Evolutionary conservation across 306 rosid species (phyloP).

Genomic region (Herpetospermum pedunculosum): DNA sequence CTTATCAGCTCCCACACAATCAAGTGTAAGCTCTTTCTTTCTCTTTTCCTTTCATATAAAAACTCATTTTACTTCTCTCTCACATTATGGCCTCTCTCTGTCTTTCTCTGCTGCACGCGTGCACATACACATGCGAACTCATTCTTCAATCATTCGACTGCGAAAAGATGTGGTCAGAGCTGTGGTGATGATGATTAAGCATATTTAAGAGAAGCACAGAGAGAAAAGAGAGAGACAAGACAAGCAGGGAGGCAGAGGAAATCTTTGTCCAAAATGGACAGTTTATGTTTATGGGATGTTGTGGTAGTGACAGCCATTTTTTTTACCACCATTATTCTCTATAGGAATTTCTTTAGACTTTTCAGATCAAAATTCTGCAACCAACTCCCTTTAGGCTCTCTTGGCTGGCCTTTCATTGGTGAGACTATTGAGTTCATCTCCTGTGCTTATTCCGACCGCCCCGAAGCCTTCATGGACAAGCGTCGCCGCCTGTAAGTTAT

Average conservation of each 20-base stretch:
- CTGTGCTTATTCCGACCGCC: slow-evolving; percentile 83
- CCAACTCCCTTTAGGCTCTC: slow-evolving; percentile 68
- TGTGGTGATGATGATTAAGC: slow-evolving; percentile 36
- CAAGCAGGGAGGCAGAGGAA: slow-evolving; percentile 15
- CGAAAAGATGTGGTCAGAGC: slow-evolving; percentile 21
- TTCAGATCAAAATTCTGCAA: slow-evolving; percentile 34
- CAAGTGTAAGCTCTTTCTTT: neutral
- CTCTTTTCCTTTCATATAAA: neutral
- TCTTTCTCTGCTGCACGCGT: slow-evolving; percentile 28
- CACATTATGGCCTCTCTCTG: slow-evolving; percentile 9
- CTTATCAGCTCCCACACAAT: slow-evolving; percentile 4
- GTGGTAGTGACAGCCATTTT: slow-evolving; percentile 26
- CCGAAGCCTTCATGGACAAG: slow-evolving; percentile 76
- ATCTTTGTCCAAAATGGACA: slow-evolving; percentile 41
- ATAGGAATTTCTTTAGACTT: slow-evolving; percentile 21
- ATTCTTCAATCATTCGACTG: slow-evolving; percentile 25
- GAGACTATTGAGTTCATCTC: slow-evolving; percentile 79
- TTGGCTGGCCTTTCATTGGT: slow-evolving; percentile 84
- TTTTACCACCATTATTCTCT: slow-evolving; percentile 33
- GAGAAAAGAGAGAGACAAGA: slow-evolving; percentile 15
- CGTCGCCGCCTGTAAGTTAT: slow-evolving; percentile 49
- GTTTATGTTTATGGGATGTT: slow-evolving; percentile 42
- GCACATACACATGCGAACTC: slow-evolving; percentile 39
- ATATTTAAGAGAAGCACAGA: slow-evolving; percentile 41
- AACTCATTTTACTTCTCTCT: slow-evolving; percentile 1